A percentile compares a stretch with the other conserved stretches of the same genome.
Evolutionary conservation across 78 protist genomes (phyloP).

Genomic region (Dictyostelium firmibasis): DNA sequence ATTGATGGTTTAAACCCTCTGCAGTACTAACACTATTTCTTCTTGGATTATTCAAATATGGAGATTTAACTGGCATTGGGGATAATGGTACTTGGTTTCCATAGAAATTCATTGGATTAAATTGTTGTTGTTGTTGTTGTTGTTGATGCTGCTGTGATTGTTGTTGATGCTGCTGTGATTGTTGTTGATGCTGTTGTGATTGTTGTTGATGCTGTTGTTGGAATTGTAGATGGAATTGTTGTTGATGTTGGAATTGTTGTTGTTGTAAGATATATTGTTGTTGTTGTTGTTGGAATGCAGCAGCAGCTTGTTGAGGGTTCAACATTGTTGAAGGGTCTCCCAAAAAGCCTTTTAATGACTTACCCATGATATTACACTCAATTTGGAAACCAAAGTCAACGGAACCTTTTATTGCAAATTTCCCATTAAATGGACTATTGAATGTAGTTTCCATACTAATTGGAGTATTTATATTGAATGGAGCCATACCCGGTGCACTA

Average conservation of each 20-base stretch:
- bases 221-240: no score
- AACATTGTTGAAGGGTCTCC: not conserved
- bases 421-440: conserved; percentile 58
- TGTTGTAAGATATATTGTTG: not conserved
- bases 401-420: conserved; percentile 47
- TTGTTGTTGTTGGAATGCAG: not conserved
- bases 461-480: conserved; percentile 12
- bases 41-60: conserved; percentile 1
- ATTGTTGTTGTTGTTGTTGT: not conserved
- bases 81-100: not conserved
- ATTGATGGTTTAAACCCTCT: conserved; percentile 22
- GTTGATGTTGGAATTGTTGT: not conserved
- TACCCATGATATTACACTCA: conserved; percentile 56
- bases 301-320: not conserved
- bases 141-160: not conserved
- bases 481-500: not conserved
- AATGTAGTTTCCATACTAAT: conserved; percentile 66
- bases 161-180: not conserved
- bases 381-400: conserved; percentile 58
- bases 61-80: not conserved
- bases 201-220: not conserved
- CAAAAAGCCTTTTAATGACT: conserved; percentile 12
- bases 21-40: conserved; percentile 41
- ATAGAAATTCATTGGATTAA: not conserved
- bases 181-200: not conserved